Base-by-base conservation (phyloP, 805 yeast genomes). In the Teunomyces kruisii region DNA sequence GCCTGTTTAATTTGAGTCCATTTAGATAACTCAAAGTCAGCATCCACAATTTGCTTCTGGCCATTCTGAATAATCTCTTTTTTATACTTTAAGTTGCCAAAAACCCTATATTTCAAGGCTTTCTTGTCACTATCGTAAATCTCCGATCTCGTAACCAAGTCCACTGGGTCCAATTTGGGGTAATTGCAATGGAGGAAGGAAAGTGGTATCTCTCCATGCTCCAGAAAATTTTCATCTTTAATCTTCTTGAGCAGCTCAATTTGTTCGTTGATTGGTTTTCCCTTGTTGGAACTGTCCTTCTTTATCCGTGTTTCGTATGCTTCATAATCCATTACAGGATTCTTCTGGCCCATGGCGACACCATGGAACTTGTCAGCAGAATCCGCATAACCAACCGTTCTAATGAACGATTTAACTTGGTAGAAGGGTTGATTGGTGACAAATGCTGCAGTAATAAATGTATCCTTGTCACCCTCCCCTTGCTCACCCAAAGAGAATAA, bases 401-500 rank as follows among this genome's bases (percentile, higher is more conserved):
- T 50, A 12, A 70, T 65, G 39, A 51, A 62, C 38, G 75, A 71
- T 46, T 74, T 71, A 7, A 77, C 72, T 45, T 66, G 72, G 29
- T 53, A 53, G 27, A 43, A 53, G 15, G 44, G 44, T 28, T 51
- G 47, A 3, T 45, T 28, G 2, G 50, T 44, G 10, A 51, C 48
- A 17, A 52, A 49, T 7, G 57, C 58, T 8, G 59, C 59, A 3
- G 58, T 51, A 2, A 48, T 48, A 32, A 55, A 55, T 1, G 59
- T 55, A 27, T 55, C 59, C 39, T 55, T 55, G 36, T 55, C 59
- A 22, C 61, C 61, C 42, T 54, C 59, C 6, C 59, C 59, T 46
- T 57, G 68, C 37, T 57, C 71, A 9, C 85, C 84, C 59, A 81
- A 81, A 3, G 84, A 70, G 32, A 84, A 65, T 39, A 84, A 65